Base-by-base conservation (phyloP, 2,329 filamentous ascomycete species). In the Penicillium fuscoglaucum region DNA sequence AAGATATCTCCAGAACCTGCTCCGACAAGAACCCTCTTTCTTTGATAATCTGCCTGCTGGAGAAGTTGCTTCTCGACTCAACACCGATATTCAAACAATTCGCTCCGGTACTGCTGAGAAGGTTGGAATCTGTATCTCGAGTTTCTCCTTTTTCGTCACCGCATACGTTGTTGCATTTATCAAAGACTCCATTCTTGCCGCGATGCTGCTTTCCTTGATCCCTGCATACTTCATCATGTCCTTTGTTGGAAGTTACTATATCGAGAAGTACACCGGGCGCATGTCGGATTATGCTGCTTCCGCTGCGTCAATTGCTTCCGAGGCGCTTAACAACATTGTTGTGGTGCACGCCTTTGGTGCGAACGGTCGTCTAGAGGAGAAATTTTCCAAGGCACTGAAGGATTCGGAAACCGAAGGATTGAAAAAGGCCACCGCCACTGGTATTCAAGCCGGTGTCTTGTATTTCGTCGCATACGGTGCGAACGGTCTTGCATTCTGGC, bases 91-190 rank as follows among this genome's bases (percentile, higher is more conserved):
- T 35, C 83, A 87, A 58, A 82, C 84, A 1, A 84, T 90, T 52
- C 87, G 88, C 66, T 82, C 83, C 0, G 88, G 88, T 15, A 89
- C 87, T 0, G 87, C 84, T 1, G 88, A 90, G 72, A 90, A 90
- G 70, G 87, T 89, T 17, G 87, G 87, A 52, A 83, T 89, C 35
- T 82, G 83, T 62, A 78, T 90, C 5, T 80, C 82, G 26, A 86
- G 82, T 51, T 71, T 84, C 10, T 84, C 85, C 2, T 90, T 89
- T 71, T 90, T 90, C 67, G 69, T 89, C 53, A 85, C 87, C 0
- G 84, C 87, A 3, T 90, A 88, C 61, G 78, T 87, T 5, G 83
- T 90, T 17, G 86, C 86, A 1, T 90, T 90, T 62, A 83, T 86
- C 69, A 85, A 87, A 65, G 80, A 88, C 64, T 78, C 82, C 17